These are phyloP conservation scores for Trifolium dubium DNA, from an alignment of 306 rosid species.

Conservation along the genomic window DNA sequence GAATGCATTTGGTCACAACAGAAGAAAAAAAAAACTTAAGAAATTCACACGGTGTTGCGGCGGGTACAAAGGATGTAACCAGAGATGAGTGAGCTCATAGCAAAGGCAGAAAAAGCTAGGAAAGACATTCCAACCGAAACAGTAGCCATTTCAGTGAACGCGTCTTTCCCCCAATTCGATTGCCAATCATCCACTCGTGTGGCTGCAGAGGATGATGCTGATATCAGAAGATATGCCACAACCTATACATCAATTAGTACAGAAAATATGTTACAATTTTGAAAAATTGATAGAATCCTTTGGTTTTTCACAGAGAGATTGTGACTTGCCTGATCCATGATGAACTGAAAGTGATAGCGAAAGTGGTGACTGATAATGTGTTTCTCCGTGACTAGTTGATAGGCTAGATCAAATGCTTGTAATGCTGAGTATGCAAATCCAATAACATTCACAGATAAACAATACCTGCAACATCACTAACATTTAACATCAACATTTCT, in stretches of 20 bases:
- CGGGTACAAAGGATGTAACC: constrained; percentile 66
- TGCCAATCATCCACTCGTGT: constrained; percentile 89
- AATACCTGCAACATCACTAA: constrained; percentile 67
- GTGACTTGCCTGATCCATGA: constrained; percentile 87
- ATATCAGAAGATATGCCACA: constrained; percentile 86
- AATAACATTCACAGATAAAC: constrained; percentile 71
- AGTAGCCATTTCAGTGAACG: constrained; percentile 89
- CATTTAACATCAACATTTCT: neutral
- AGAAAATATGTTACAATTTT: constrained; percentile 1
- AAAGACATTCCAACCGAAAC: constrained; percentile 85
- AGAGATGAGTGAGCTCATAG: constrained; percentile 85
- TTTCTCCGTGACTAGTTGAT: constrained; percentile 53
- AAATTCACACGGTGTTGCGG: constrained; percentile 47
- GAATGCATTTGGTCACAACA: constrained; percentile 6
- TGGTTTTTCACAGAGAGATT: neutral
- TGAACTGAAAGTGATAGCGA: constrained; percentile 68
- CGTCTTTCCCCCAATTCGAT: constrained; percentile 97
- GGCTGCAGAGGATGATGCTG: constrained; percentile 91
- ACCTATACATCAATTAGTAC: constrained; percentile 50
- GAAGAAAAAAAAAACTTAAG: neutral
- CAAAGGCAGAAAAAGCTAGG: constrained; percentile 77
- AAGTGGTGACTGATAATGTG: constrained; percentile 53
- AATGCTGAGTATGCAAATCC: constrained; percentile 71
- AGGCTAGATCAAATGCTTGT: constrained; percentile 70
- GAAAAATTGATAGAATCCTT: neutral